Percentiles rank a stretch among this genome's conserved stretches.
Conservation (phyloP, 2,329 filamentous ascomycete genomes). For the Cercospora sojina region DNA sequence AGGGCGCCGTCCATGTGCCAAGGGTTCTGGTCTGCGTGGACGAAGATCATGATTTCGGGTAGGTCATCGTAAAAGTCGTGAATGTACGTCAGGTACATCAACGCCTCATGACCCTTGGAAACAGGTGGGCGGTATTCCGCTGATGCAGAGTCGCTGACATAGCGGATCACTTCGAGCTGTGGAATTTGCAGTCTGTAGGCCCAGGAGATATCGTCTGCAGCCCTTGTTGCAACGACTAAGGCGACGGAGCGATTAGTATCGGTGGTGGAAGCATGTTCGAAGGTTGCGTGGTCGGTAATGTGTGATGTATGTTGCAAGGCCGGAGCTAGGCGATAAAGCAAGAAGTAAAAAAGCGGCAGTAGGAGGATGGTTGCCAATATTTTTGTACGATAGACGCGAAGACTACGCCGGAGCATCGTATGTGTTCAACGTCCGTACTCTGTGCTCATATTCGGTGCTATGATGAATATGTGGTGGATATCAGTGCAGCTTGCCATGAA, state of each 20-base stretch:
- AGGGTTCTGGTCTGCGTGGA: conserved; percentile 22
- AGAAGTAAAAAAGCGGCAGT: conserved; percentile 8
- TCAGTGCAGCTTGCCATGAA: neutral
- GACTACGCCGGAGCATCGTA: neutral
- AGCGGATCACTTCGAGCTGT: conserved; percentile 24
- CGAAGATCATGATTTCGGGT: conserved; percentile 25
- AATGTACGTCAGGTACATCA: conserved; percentile 29
- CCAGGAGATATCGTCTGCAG: conserved; percentile 26
- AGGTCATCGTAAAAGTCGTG: conserved; percentile 27
- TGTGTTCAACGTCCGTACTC: neutral
- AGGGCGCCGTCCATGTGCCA: conserved; percentile 27
- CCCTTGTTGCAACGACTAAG: conserved; percentile 22
- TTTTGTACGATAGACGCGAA: neutral
- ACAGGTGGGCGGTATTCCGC: conserved; percentile 20
- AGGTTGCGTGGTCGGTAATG: neutral
- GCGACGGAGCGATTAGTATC: conserved; percentile 18
- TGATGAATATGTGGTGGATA: neutral
- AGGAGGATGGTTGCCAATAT: neutral
- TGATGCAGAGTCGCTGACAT: conserved; percentile 24
- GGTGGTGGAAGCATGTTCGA: neutral
- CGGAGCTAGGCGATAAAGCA: conserved; percentile 3
- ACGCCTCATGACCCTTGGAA: conserved; percentile 25
- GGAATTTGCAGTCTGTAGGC: conserved; percentile 19
- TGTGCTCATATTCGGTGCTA: neutral
- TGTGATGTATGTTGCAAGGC: neutral